Base-by-base conservation (phyloP, 352 stramenopile species). In the Thalassiosira mediterranea region DNA sequence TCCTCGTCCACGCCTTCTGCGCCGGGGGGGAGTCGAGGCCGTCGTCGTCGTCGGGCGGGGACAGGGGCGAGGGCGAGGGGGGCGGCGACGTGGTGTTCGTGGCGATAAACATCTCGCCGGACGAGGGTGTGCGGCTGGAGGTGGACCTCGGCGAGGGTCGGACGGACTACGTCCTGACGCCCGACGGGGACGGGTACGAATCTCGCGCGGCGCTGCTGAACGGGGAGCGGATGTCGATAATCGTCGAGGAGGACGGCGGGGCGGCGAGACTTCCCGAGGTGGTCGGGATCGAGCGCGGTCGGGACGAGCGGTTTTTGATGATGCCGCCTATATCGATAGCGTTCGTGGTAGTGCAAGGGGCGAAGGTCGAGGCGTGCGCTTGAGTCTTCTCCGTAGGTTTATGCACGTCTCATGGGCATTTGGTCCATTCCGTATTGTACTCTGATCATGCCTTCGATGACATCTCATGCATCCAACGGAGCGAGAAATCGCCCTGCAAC, bases 1-100 rank as follows among this genome's bases (percentile, higher is more conserved):
- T 79, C 11, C 63, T 79, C 3, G 42, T 79, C 21, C 71, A 79
- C 69, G 48, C 56, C 4, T 75, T 79, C 40, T 79, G 62, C 38
- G 54, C 62, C 17, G 70, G 48, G 31, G 53, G 29, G 17, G 21
- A 47, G 10, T 58, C 51, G n/a, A n/a, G n/a, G n/a, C n/a, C n/a
- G n/a, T n/a, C n/a, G n/a, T n/a, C n/a, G n/a, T n/a, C n/a, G n/a
- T n/a, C n/a, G n/a, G n/a, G n/a, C n/a, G n/a, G n/a, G n/a, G n/a
- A n/a, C n/a, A n/a, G n/a, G n/a, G 13, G 25, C 8, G 31, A 62
- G 49, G 34, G 42, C 44, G 17, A n/a, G n/a, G 23, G 21, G 38
- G 19, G n/a, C 44, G 68, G 59, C 10, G 68, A 77, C 37, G 48
- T 72, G 19, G 68, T 72, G 8, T 77, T 77, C 21, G n/a, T 77